Conservation (phyloP, 1,284 basidiomycete genomes). For the Pterulicium gracile region DNA sequence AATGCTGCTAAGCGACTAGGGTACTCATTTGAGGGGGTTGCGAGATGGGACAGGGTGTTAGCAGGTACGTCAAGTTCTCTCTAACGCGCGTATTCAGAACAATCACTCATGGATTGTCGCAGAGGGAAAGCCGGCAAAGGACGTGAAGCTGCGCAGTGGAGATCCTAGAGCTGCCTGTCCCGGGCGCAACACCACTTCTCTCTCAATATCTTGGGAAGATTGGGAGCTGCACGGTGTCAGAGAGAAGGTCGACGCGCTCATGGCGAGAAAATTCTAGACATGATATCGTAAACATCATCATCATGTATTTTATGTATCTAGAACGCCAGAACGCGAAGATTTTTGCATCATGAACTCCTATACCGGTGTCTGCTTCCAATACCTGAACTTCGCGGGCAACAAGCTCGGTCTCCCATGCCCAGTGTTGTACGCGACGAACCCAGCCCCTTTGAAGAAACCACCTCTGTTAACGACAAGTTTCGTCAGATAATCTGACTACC, state of each 20-base stretch:
- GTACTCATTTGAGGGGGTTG: constrained; percentile 42
- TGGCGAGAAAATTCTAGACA: too few species aligned
- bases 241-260: neutral
- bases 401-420: constrained; percentile 25
- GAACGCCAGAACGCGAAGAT: too few species aligned
- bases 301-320: too few species aligned
- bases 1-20: constrained; percentile 47
- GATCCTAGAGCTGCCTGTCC: neutral
- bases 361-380: constrained; percentile 24
- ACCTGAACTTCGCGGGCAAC: constrained; percentile 22
- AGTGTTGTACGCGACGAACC: constrained; percentile 26
- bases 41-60: constrained; percentile 43
- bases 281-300: too few species aligned
- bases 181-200: neutral
- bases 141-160: neutral
- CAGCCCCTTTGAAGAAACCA: constrained; percentile 26
- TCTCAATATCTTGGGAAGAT: neutral
- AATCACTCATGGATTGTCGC: too few species aligned
- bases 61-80: constrained; percentile 11
- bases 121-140: neutral
- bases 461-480: constrained; percentile 13
- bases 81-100: too few species aligned
- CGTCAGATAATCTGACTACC: too few species aligned
- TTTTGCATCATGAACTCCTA: too few species aligned
- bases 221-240: neutral